Evolutionary conservation across 1,139 yeast genomes (phyloP), one percentile per base, ranked within the genome.

Genomic region (Pichia sp.): DNA sequence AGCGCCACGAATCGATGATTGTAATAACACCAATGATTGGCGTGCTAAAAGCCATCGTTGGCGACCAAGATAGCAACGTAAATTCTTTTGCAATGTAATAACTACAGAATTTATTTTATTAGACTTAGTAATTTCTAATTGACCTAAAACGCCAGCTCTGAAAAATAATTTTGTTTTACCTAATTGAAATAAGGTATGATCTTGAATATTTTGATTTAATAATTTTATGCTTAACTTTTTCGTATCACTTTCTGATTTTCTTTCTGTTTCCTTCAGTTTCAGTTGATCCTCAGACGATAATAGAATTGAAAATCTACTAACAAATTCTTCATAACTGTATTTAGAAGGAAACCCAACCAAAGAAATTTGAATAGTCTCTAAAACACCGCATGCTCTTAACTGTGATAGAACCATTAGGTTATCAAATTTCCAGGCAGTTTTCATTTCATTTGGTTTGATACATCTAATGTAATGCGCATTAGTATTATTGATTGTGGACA

Each of bases 281-380:
- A 76, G 72, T 82, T 94, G 83, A 5, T 41, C 44, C 25, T 70
- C 68, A 0, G 95, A 80, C 30, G 80, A 78, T 39, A 87, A 78
- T 49, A 92, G 73, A 57, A 90, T 78, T 59, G 85, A 90, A 64
- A 89, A 92, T 59, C 97, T 79, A 51, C 81, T 79, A 36, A 94
- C 95, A 69, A 92, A 92, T 61, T 92, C 98, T 45, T 82, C 90
- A 62, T 87, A 92, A 0, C 96, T 78, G 90, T 97, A 89, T 61
- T 97, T 76, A 0, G 97, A 84, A 27, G 98, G 98, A 74, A 87
- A 92, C 28, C 98, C 98, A 43, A 96, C 97, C 67, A 97, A 87
- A 6, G 97, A 90, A 42, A 92, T 92, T 57, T 96, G 73, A 59
- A 92, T 92, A 1, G 98, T 92, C 66, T 92, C 98, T 55, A 92